Conservation (phyloP, 768 basidiomycete genomes). For the Amanita rubescens region DNA sequence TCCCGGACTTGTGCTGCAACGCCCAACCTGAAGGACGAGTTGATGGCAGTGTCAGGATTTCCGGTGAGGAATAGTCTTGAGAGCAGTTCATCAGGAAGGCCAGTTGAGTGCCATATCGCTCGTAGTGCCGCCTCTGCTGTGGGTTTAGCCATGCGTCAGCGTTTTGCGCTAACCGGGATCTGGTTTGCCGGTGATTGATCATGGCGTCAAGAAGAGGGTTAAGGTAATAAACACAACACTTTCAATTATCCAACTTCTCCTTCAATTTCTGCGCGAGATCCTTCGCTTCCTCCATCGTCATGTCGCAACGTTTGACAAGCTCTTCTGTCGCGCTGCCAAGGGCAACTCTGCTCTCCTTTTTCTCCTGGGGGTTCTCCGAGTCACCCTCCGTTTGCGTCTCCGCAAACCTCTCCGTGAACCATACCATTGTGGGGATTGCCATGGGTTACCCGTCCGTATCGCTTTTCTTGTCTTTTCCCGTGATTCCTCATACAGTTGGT, state of each 20-base stretch:
- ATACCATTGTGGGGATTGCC: constrained; percentile 9
- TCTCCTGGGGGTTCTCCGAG: constrained; percentile 6
- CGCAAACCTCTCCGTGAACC: constrained; percentile 10
- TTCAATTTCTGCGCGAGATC: background rate
- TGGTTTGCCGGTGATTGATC: background rate
- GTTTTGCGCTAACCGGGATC: background rate
- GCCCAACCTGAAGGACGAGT: constrained; percentile 50
- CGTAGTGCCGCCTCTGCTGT: constrained; percentile 13
- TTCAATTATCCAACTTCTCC: too few species aligned
- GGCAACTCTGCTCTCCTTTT: constrained; percentile 1
- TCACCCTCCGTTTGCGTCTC: constrained; percentile 9
- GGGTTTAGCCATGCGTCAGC: background rate
- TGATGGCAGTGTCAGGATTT: constrained; percentile 34
- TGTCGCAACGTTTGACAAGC: constrained; percentile 10
- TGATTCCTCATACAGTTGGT: constrained; percentile 25
- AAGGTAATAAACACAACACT: background rate
- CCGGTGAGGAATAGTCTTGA: constrained; percentile 27
- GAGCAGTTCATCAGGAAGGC: constrained; percentile 31
- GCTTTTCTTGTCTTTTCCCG: constrained; percentile 15
- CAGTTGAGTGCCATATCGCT: constrained; percentile 32
- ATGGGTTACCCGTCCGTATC: constrained; percentile 4
- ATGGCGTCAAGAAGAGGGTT: background rate
- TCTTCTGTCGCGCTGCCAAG: constrained; percentile 7
- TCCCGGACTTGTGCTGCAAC: constrained; percentile 41
- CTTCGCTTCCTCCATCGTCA: constrained; percentile 4